Evolutionary conservation across 2,329 filamentous ascomycete genomes (phyloP).

Genomic region (Fusarium sp.): DNA sequence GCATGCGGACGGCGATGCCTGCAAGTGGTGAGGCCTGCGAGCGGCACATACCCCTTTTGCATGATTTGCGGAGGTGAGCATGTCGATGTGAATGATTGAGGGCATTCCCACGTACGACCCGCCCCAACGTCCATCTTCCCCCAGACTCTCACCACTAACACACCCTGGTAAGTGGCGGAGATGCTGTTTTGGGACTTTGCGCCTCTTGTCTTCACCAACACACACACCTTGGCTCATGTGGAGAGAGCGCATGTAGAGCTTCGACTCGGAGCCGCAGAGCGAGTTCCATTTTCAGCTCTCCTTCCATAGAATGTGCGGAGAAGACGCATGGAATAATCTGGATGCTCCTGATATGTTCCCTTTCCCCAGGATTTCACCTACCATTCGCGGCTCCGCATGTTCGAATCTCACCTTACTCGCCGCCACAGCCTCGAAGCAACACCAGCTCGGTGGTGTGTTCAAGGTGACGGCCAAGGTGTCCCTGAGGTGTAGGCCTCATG

Average conservation of each 20-base stretch:
- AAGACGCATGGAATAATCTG: constrained; percentile 12
- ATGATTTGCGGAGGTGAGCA: constrained; percentile 7
- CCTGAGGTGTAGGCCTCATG: constrained; percentile 4
- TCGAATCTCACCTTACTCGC: constrained; percentile 1
- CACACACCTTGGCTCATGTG: neutral
- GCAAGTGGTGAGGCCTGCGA: constrained; percentile 9
- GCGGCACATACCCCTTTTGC: constrained; percentile 1
- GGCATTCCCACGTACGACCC: constrained; percentile 11
- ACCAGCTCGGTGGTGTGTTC: constrained; percentile 5
- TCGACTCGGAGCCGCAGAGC: constrained; percentile 6
- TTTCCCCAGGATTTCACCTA: constrained; percentile 7
- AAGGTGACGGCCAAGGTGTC: constrained; percentile 9
- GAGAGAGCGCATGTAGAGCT: neutral
- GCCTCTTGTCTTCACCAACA: neutral
- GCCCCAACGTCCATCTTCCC: neutral
- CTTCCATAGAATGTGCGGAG: constrained; percentile 6
- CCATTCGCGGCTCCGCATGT: constrained; percentile 14
- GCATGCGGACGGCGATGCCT: constrained; percentile 6
- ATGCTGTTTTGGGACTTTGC: constrained; percentile 4
- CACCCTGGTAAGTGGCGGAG: constrained; percentile 3
- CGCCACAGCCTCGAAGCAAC: neutral
- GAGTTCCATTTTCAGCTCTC: neutral
- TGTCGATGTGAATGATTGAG: constrained; percentile 4
- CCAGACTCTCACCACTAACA: neutral
- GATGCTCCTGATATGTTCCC: neutral